Conservation (phyloP, 2,329 filamentous ascomycete species). For the Huntiella decipiens region DNA sequence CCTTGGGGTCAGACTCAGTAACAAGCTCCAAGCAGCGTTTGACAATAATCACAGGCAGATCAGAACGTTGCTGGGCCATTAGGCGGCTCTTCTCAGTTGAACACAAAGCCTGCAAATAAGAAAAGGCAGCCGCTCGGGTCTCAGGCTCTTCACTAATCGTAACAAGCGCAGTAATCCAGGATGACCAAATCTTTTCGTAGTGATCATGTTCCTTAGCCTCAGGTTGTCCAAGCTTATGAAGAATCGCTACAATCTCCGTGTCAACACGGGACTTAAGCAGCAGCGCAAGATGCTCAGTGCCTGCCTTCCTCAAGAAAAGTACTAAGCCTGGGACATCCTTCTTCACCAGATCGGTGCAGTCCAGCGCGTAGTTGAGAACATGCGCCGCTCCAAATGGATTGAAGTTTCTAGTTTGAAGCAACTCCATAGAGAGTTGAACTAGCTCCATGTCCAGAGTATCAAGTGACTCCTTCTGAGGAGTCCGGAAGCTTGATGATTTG, state of each 20-base stretch:
- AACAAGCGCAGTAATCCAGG: conserved; percentile 25
- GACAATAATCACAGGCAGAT: neutral
- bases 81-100: neutral
- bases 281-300: conserved; percentile 16
- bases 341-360: conserved; percentile 6
- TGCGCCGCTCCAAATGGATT: conserved; percentile 37
- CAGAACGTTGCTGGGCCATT: neutral
- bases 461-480: conserved; percentile 11
- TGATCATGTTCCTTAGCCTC: conserved; percentile 14
- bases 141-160: conserved; percentile 11
- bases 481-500: neutral
- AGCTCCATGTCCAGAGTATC: conserved; percentile 15
- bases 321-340: conserved; percentile 4
- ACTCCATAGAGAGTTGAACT: conserved; percentile 17
- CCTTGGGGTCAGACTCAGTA: neutral
- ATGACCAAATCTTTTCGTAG: conserved; percentile 26
- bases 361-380: conserved; percentile 17
- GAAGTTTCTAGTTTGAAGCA: conserved; percentile 32
- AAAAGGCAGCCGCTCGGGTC: neutral
- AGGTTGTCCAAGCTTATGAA: conserved; percentile 34
- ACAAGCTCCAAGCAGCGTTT: neutral
- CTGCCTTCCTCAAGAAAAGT: conserved; percentile 6
- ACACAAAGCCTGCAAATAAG: neutral
- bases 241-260: conserved; percentile 42
- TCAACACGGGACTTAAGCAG: conserved; percentile 48